Percentiles rank a stretch among this genome's conserved stretches.
phyloP scores from a whole-genome alignment of 257 asterid genomes.

The Asclepias syriaca region DNA sequence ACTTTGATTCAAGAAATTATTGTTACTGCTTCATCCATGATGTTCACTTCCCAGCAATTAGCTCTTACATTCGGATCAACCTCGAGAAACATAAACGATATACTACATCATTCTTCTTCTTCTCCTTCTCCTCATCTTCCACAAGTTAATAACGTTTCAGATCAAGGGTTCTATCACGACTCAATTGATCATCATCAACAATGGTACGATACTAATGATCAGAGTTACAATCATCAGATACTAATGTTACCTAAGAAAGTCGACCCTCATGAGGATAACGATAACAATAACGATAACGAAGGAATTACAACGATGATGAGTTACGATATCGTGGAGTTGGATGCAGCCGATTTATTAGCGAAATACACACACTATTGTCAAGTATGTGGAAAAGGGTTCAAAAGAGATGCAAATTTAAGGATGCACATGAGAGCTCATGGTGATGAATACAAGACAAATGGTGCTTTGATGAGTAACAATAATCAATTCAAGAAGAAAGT shows the following conservation, averaged over 20 bases:
- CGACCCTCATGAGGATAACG: slow-evolving; percentile 8
- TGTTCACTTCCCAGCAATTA: slow-evolving; percentile 69
- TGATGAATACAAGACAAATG: slow-evolving; percentile 65
- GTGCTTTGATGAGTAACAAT: slow-evolving; percentile 37
- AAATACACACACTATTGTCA: slow-evolving; percentile 76
- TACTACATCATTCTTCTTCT: slow-evolving; percentile 1
- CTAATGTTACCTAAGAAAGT: slow-evolving; percentile 17
- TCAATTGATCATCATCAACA: slow-evolving; percentile 13
- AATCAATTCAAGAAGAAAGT: slow-evolving; percentile 36
- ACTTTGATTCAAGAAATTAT: slow-evolving; percentile 76
- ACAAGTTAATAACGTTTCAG: neutral
- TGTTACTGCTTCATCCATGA: slow-evolving; percentile 61
- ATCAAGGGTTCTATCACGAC: slow-evolving; percentile 19
- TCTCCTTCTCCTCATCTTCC: too few relatives aligned
- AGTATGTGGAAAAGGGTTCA: slow-evolving; percentile 79
- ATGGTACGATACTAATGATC: slow-evolving; percentile 27
- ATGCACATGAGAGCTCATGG: slow-evolving; percentile 97
- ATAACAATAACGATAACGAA: too few relatives aligned
- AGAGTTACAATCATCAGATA: slow-evolving; percentile 1
- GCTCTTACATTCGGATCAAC: slow-evolving; percentile 23
- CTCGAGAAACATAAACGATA: neutral
- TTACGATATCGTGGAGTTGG: slow-evolving; percentile 56
- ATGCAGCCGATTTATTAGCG: slow-evolving; percentile 66
- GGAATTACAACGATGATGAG: neutral
- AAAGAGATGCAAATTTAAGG: slow-evolving; percentile 76